Evolutionary conservation across 1,284 basidiomycete genomes (phyloP), one percentile per base, ranked within the genome.

Genomic region (Rhodotorula sp.): DNA sequence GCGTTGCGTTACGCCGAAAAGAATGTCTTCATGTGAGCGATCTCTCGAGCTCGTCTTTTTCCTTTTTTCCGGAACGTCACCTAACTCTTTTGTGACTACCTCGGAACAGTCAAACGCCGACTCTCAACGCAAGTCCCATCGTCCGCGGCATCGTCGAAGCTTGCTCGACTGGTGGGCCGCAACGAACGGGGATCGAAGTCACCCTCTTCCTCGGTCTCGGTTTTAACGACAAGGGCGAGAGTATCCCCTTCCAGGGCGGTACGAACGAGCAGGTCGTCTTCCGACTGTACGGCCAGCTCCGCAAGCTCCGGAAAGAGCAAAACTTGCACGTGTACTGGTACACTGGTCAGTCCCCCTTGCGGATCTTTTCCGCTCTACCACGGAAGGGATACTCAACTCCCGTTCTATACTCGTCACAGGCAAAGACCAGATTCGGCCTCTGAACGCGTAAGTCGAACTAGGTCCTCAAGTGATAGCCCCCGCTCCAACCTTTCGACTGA

Each of bases 191-290:
- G n/a, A 86, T 92, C 15, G 84, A 86, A 64, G 88, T 90, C 52
- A 85, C 84, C 20, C 82, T 89, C 18, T 87, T 88, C 75, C 83
- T 90, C 59, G 87, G 87, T 78, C 83, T 90, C n/a, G 87, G 85
- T 3, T 89, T 88, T 81, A 89, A 89, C 79, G 88, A 89, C 75
- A 86, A 87, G 78, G 88, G 88, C 63, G 89, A 90, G 79, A 85
- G 84, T 74, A 85, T 92, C 68, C 90, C 90, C 0, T 87, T 88
- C 80, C 90, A 92, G 80, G 91, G 91, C 23, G 90, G 90, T 0
- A 91, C 88, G 26, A 92, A 92, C 80, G 89, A 90, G 58, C 86
- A 89, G 80, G 89, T 92, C 21, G 87, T 88, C 34, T 85, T 87
- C 69, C 83, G 84, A 48, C 85, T 92, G 83, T 91, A 87, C 81